Percentiles rank a stretch among this genome's conserved stretches.
Conservation (phyloP, 768 basidiomycete species). For the Omphalotus guepiniiformis region DNA sequence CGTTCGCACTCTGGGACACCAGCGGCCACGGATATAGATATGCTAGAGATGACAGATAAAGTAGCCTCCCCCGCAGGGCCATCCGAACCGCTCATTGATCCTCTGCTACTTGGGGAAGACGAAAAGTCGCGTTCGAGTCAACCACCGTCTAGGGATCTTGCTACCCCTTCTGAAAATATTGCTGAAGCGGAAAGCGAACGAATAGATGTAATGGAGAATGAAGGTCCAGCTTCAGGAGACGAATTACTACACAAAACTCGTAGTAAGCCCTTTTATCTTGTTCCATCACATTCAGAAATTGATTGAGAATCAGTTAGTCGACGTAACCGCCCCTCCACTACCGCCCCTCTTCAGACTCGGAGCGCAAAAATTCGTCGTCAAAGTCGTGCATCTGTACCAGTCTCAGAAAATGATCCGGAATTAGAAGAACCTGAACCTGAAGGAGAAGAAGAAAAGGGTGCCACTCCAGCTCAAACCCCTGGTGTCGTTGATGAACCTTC, state of each 20-base stretch:
- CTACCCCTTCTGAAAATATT: constrained; percentile 1
- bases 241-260: constrained; percentile 28
- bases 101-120: too few relatives aligned
- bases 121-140: constrained; percentile 5
- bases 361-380: constrained; percentile 3
- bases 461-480: constrained; percentile 5
- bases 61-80: too few relatives aligned
- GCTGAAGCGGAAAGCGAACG: constrained; percentile 14
- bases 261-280: too few relatives aligned
- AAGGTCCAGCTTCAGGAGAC: constrained; percentile 25
- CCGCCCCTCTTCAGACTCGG: constrained; percentile 1
- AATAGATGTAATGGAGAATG: constrained; percentile 15
- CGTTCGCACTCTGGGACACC: too few relatives aligned
- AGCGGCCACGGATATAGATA: too few relatives aligned
- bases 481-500: background rate
- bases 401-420: background rate
- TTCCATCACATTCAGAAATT: too few relatives aligned
- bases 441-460: background rate
- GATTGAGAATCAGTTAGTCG: constrained; percentile 1
- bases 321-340: constrained; percentile 3
- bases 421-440: background rate
- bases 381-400: background rate
- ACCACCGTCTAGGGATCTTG: too few relatives aligned
- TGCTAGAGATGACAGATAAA: too few relatives aligned
- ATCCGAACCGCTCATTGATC: too few relatives aligned